Conservation (phyloP, 768 basidiomycete genomes). For the Suillus paluster region DNA sequence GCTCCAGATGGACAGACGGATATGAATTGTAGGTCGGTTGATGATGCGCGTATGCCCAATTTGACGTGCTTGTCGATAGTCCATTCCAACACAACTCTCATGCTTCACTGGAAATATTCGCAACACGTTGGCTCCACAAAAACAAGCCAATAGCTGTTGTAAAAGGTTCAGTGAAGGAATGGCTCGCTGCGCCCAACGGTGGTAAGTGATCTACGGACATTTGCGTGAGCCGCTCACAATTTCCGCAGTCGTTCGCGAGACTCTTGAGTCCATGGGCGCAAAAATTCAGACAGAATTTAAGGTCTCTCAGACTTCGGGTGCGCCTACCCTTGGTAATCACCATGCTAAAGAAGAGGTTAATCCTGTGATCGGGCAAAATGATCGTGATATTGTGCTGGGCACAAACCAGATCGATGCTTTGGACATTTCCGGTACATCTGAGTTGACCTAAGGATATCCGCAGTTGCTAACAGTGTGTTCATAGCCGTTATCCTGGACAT, state of each 20-base stretch:
- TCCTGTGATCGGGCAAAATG: background rate
- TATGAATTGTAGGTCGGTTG: background rate
- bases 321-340: background rate
- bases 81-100: background rate
- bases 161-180: background rate
- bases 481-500: constrained; percentile 2
- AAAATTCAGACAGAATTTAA: constrained; percentile 1
- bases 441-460: background rate
- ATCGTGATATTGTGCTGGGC: no score
- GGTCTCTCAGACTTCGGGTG: background rate
- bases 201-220: background rate
- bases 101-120: background rate
- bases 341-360: background rate
- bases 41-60: background rate
- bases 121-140: background rate
- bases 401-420: background rate
- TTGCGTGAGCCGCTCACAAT: background rate
- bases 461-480: background rate
- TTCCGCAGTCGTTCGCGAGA: background rate
- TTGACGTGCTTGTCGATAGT: background rate
- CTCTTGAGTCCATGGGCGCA: background rate
- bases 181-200: constrained; percentile 1
- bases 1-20: constrained; percentile 1
- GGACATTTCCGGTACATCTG: background rate
- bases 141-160: background rate